Base-by-base conservation (phyloP, 129 eudicot species). In the Mikania micrantha region DNA sequence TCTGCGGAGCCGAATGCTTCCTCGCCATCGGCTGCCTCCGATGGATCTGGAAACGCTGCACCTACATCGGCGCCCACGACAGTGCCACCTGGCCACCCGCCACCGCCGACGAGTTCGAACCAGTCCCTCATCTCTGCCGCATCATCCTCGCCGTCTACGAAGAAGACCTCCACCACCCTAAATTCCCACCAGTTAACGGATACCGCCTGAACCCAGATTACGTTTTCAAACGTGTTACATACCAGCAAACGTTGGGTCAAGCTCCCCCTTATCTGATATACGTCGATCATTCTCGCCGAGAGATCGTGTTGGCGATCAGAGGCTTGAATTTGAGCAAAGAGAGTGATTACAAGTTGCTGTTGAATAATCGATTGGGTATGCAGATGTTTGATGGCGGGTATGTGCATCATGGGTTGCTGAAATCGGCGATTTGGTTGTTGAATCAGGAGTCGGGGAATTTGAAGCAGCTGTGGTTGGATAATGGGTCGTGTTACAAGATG, bases 351-450 rank as follows among this genome's bases (percentile, higher is more conserved):
- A 84, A 80, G 78, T 36, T 88, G 24, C 25, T 92, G 44, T 77
- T 88, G 15, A 79, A 92, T 34, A 92, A 92, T 64, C 73, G 85
- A 48, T 65, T 88, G 7, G 96, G 98, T 3, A 79, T 44, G 84
- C 95, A 92, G 77, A 88, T 84, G 96, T 92, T 92, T 50, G 98
- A 92, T 39, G 98, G 98, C 0, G 98, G 98, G 4, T 92, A 83
- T 67, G 98, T 92, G 15, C 98, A 92, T 41, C 90, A 88, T n/a
- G 98, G 98, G 66, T 42, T 92, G 38, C 19, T 92, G 74, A 88
- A 88, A 28, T 81, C 95, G 0, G 98, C 96, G 4, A 45, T 69
- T 10, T 92, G 96, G 96, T 57, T 92, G 74, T 25, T 92, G 77
- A 80, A 82, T 13, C 66, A 75, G 13, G 98, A 92, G 45, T 69